Conservation (phyloP, 2,329 filamentous ascomycete species). For the Colletotrichum sp. region DNA sequence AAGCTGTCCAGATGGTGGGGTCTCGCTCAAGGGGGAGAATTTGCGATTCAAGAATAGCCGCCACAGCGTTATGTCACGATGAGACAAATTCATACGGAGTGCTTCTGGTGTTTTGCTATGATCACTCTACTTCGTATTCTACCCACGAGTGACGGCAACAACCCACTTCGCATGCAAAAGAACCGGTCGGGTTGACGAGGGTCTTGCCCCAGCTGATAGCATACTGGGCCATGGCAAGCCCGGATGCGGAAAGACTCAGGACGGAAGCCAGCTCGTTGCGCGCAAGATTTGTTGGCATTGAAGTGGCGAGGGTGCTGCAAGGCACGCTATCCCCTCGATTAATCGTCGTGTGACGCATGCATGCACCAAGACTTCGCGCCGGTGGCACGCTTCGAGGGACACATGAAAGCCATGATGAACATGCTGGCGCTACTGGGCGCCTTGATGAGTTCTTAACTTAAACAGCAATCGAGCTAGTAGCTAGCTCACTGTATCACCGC, state of each 20-base stretch:
- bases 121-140: neutral
- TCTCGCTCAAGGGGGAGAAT: slow-evolving; percentile 76
- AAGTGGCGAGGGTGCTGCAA: neutral
- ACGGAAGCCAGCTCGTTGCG: neutral
- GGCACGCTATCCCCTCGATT: neutral
- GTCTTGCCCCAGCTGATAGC: neutral
- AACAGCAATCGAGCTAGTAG: neutral
- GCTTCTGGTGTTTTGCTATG: neutral
- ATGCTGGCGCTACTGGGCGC: neutral
- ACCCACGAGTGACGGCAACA: neutral
- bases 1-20: slow-evolving; percentile 75
- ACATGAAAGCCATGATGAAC: neutral
- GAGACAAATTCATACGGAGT: neutral
- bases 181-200: neutral
- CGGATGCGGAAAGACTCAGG: neutral
- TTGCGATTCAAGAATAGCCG: slow-evolving; percentile 82
- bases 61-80: slow-evolving; percentile 78
- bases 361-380: neutral
- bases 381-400: neutral
- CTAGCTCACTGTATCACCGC: neutral
- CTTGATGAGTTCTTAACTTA: neutral
- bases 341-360: neutral
- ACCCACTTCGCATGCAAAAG: neutral
- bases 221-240: neutral
- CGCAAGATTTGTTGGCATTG: neutral